Conservation (phyloP, 108 stramenopile genomes). For the Nitzschia palea region DNA sequence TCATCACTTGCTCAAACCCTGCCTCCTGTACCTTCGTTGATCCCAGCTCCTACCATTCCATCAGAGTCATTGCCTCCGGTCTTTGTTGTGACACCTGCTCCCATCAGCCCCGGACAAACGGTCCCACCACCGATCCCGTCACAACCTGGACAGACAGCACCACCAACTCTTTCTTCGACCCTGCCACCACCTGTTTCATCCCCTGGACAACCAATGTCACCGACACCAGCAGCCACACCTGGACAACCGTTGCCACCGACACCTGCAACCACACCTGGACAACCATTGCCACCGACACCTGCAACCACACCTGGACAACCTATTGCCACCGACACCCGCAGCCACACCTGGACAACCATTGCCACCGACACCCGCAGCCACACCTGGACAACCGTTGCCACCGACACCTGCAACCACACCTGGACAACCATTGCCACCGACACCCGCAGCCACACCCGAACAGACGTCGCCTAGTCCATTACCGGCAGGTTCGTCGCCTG, state of each 20-base stretch:
- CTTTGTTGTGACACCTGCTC: constrained; percentile 1
- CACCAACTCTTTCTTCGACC: neutral
- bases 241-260: neutral
- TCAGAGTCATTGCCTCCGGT: neutral
- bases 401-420: neutral
- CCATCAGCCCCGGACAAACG: neutral
- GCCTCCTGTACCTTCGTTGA: constrained; percentile 13
- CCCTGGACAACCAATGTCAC: constrained; percentile 4
- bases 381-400: neutral
- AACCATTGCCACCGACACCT: neutral
- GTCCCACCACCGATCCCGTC: too few relatives aligned
- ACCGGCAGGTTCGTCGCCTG: neutral
- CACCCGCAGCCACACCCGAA: neutral
- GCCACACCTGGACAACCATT: constrained; percentile 5
- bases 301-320: constrained; percentile 13
- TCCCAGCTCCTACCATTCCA: constrained; percentile 9
- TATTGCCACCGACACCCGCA: neutral
- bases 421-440: constrained; percentile 7
- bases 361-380: neutral
- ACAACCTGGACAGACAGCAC: neutral
- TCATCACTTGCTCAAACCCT: constrained; percentile 8
- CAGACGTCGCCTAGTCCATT: neutral
- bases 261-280: neutral
- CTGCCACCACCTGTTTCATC: neutral
- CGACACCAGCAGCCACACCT: neutral